Evolutionary conservation across 1,284 basidiomycete genomes (phyloP).

Genomic region (Caloboletus inedulis): DNA sequence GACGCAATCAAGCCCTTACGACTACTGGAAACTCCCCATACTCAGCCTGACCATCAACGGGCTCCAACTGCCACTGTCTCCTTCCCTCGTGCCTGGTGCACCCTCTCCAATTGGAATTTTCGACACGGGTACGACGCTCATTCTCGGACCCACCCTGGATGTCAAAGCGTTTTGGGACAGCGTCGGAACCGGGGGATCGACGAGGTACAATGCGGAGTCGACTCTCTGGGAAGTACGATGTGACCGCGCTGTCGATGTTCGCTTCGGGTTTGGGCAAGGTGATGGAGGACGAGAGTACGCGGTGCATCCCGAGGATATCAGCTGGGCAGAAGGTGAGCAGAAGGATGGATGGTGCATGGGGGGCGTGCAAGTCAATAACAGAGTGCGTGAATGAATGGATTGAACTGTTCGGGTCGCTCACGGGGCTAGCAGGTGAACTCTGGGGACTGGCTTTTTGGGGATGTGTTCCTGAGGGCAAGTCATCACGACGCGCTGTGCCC

Average conservation of each 20-base stretch:
- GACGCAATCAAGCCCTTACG: slow-evolving; percentile 38
- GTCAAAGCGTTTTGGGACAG: slow-evolving; percentile 50
- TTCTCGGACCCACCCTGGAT: slow-evolving; percentile 51
- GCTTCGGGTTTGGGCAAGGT: slow-evolving; percentile 46
- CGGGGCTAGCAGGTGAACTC: slow-evolving; percentile 43
- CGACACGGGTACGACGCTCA: slow-evolving; percentile 58
- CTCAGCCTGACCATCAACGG: slow-evolving; percentile 45
- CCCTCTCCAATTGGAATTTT: slow-evolving; percentile 49
- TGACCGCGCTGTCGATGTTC: slow-evolving; percentile 44
- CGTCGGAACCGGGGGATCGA: slow-evolving; percentile 38
- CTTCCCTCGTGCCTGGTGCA: slow-evolving; percentile 45
- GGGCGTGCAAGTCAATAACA: slow-evolving; percentile 55
- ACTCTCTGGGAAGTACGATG: slow-evolving; percentile 53
- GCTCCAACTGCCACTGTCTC: slow-evolving; percentile 39
- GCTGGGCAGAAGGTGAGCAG: slow-evolving; percentile 43
- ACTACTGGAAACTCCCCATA: slow-evolving; percentile 59
- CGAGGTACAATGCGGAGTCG: slow-evolving; percentile 38
- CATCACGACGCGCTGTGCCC: neutral
- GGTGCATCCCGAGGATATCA: slow-evolving; percentile 52
- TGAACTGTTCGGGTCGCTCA: slow-evolving; percentile 4
- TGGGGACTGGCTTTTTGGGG: slow-evolving; percentile 63
- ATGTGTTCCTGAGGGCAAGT: slow-evolving; percentile 53
- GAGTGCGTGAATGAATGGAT: slow-evolving; percentile 32
- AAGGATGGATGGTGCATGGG: slow-evolving; percentile 53
- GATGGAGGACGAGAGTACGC: slow-evolving; percentile 39